Base-by-base conservation (phyloP, 1,284 basidiomycete genomes). In the Leccinum subrobustum region DNA sequence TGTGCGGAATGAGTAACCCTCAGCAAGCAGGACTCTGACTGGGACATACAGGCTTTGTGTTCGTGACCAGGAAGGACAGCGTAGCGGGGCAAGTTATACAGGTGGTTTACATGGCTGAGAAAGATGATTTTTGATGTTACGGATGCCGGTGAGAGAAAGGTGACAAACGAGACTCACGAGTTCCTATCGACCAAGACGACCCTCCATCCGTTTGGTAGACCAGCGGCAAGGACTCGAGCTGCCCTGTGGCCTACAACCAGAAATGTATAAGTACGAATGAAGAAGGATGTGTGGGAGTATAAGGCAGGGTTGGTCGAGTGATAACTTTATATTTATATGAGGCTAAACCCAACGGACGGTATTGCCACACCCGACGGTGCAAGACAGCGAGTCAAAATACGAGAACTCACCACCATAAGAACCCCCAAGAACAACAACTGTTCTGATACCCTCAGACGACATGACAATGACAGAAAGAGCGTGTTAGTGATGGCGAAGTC, bases 101-200 rank as follows among this genome's bases (percentile, higher is more conserved):
- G 77, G 68, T 87, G 78, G 65, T 83, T 80, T 39, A 76, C 69
- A 68, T 84, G 81, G 16, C 82, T 83, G 52, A 31, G 63, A 27
- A n/a, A 54, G 23, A 47, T 33, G 53, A 48, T 20, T 44, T 16
- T 16, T 5, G 47, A 11, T 44, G 60, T 58, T 12, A 57, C 37
- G 33, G 25, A 60, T 47, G 20, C 3, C 6, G 12, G 1, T 6
- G 12, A 2, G 20, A 29, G 54, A 48, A 48, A 48, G 50, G 48
- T 18, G 23, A 25, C 14, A 48, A 7, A 25, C 12, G 57, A 25
- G 9, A 74, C 80, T 60, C 67, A 87, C 76, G 85, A 82, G 67
- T 91, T 90, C 58, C 88, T 76, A 68, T 92, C 89, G 47, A 91
- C 79, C n/a, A 87, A 76, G n/a, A 91, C 79, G 39, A 91, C 78